Percentiles rank a stretch among this genome's conserved stretches.
Evolutionary conservation across 129 eudicot genomes (phyloP).

Genomic region (Ambrosia trifida): DNA sequence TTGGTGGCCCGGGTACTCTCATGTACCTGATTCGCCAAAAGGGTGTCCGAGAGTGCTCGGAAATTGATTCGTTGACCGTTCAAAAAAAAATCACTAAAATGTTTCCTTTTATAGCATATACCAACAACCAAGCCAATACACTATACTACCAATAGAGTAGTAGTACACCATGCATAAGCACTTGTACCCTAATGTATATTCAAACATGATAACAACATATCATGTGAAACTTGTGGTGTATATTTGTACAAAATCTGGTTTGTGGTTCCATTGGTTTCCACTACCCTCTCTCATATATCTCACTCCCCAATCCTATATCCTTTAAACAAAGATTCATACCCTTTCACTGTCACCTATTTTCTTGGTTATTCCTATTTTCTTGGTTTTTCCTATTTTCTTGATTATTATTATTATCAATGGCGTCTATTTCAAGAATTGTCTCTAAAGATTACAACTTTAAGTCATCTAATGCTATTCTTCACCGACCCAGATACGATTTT

Average conservation of each 20-base stretch:
- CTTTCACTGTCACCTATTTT: conserved; percentile 5
- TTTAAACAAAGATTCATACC: conserved; percentile 15
- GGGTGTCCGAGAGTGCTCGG: no score
- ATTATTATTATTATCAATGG: conserved; percentile 36
- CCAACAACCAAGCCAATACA: no score
- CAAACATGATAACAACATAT: conserved; percentile 10
- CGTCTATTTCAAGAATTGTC: conserved; percentile 57
- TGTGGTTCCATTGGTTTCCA: conserved; percentile 47
- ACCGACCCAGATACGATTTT: conserved; percentile 44
- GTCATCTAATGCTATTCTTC: conserved; percentile 41
- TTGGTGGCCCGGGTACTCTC: no score
- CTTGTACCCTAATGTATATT: conserved; percentile 4
- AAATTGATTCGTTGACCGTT: no score
- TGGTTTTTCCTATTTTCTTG: no score
- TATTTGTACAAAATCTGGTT: conserved; percentile 36
- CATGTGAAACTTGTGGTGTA: conserved; percentile 19
- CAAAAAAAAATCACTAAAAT: no score
- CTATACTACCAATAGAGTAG: no score
- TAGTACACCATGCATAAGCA: conserved; percentile 15
- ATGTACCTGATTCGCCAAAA: no score
- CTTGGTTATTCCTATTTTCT: neutral
- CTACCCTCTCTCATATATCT: conserved; percentile 27
- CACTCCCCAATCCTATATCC: conserved; percentile 23
- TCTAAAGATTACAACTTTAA: conserved; percentile 51
- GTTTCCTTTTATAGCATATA: neutral